Conservation (phyloP, 2,329 filamentous ascomycete species). For the Pseudogymnoascus sp. region DNA sequence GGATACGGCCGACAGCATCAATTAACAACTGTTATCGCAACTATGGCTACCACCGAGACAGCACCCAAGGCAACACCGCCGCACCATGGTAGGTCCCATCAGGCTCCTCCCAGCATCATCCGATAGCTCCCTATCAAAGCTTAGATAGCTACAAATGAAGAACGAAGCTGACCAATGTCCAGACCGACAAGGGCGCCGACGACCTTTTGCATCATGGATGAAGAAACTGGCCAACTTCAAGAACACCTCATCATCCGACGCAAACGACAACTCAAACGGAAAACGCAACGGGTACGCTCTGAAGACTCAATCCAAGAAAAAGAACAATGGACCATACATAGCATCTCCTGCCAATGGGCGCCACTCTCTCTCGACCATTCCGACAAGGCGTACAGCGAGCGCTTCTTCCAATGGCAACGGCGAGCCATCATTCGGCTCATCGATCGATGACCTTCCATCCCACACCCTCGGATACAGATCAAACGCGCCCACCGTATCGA, state of each 20-base stretch:
- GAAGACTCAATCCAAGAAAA: conserved; percentile 42
- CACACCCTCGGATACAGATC: conserved; percentile 59
- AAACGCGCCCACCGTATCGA: conserved; percentile 57
- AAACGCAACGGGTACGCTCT: conserved; percentile 36
- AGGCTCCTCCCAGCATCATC: background rate
- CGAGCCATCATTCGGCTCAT: conserved; percentile 53
- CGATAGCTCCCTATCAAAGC: background rate
- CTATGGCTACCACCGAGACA: background rate
- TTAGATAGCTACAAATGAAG: background rate
- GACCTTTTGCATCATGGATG: conserved; percentile 88
- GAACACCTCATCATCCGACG: conserved; percentile 50
- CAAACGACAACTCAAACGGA: conserved; percentile 31
- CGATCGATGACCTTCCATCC: conserved; percentile 50
- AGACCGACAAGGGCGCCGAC: conserved; percentile 55
- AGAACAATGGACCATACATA: conserved; percentile 87
- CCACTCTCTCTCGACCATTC: conserved; percentile 48
- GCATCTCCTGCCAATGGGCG: conserved; percentile 49
- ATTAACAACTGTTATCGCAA: background rate
- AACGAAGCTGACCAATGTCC: conserved; percentile 34
- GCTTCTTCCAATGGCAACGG: conserved; percentile 47
- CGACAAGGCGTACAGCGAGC: conserved; percentile 40
- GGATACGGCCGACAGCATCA: background rate
- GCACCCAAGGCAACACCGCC: background rate
- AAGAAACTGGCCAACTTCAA: conserved; percentile 89
- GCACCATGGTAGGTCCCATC: background rate